Evolutionary conservation across 805 yeast genomes (phyloP).

Genomic region (Saccharomyces kudriavzevii): DNA sequence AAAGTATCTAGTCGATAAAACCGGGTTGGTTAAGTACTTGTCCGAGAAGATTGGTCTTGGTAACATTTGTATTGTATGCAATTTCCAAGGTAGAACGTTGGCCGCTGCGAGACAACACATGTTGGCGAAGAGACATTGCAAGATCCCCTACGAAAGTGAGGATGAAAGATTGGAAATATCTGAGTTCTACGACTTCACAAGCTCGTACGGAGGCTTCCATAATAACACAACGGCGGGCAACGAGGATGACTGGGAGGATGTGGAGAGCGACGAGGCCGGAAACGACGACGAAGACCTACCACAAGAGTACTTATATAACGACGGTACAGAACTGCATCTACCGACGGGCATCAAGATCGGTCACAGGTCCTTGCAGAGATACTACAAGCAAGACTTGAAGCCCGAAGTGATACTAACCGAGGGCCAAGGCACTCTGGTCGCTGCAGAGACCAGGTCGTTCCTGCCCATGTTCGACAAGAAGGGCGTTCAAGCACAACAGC

Average conservation of each 20-base stretch:
- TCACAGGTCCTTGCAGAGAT: conserved; percentile 74
- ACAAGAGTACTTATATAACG: conserved; percentile 40
- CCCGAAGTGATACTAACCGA: conserved; percentile 55
- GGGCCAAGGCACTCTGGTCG: conserved; percentile 78
- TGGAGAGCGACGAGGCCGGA: conserved; percentile 23
- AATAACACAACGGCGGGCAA: conserved; percentile 16
- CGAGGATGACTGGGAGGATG: conserved; percentile 34
- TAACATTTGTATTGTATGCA: conserved; percentile 77
- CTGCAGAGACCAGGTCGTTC: conserved; percentile 63
- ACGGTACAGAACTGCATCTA: conserved; percentile 66
- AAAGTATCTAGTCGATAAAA: conserved; percentile 57
- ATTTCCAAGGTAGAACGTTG: conserved; percentile 73
- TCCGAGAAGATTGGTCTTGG: conserved; percentile 91
- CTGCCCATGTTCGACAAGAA: conserved; percentile 34
- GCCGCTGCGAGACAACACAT: conserved; percentile 90
- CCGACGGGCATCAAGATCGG: conserved; percentile 83
- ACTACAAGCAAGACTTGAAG: conserved; percentile 64
- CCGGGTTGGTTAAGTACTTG: conserved; percentile 68
- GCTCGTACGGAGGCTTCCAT: conserved; percentile 44
- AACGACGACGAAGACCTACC: conserved; percentile 30
- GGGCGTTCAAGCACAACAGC: conserved; percentile 42
- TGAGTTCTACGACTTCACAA: conserved; percentile 82
- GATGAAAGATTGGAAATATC: conserved; percentile 81
- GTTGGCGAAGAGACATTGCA: conserved; percentile 78
- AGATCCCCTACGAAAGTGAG: conserved; percentile 79